These are phyloP conservation scores for Sporothrix phasma DNA, from an alignment of 2,329 filamentous ascomycete genomes.

Conservation along the genomic window DNA sequence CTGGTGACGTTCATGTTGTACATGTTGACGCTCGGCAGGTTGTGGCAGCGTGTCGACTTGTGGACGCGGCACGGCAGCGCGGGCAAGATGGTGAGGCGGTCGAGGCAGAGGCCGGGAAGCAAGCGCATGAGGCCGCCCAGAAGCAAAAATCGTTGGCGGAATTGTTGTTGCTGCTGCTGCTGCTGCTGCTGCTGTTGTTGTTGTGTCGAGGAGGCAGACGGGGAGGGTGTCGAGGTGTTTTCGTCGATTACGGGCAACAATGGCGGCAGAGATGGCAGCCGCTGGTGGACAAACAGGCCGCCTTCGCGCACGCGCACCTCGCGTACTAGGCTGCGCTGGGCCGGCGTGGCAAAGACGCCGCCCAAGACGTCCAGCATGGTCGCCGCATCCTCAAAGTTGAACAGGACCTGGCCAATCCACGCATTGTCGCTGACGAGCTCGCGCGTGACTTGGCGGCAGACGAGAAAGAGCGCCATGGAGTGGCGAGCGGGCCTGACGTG, in stretches of 20 bases:
- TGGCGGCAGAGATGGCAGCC: neutral
- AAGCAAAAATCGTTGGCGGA: conserved; percentile 13
- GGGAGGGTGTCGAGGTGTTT: neutral
- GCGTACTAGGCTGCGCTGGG: conserved; percentile 15
- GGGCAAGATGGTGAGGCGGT: conserved; percentile 19
- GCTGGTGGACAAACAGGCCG: conserved; percentile 13
- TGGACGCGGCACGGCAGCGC: conserved; percentile 17
- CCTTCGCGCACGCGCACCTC: conserved; percentile 19
- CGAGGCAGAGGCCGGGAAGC: conserved; percentile 18
- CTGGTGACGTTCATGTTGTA: conserved; percentile 13
- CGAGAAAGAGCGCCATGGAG: conserved; percentile 18
- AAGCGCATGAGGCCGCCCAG: conserved; percentile 19
- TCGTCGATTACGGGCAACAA: neutral
- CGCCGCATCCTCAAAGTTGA: conserved; percentile 19
- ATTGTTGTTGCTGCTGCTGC: neutral
- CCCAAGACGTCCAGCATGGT: conserved; percentile 20
- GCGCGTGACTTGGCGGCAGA: conserved; percentile 18
- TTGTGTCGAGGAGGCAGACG: neutral
- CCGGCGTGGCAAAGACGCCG: conserved; percentile 11
- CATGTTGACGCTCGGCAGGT: conserved; percentile 12
- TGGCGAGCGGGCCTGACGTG: conserved; percentile 17
- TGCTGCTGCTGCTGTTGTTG: neutral
- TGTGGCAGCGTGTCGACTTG: conserved; percentile 13
- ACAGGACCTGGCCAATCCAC: conserved; percentile 20
- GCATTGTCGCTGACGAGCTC: conserved; percentile 18